phyloP scores from a whole-genome alignment of 805 yeast genomes.

The Kazachstania africana region DNA sequence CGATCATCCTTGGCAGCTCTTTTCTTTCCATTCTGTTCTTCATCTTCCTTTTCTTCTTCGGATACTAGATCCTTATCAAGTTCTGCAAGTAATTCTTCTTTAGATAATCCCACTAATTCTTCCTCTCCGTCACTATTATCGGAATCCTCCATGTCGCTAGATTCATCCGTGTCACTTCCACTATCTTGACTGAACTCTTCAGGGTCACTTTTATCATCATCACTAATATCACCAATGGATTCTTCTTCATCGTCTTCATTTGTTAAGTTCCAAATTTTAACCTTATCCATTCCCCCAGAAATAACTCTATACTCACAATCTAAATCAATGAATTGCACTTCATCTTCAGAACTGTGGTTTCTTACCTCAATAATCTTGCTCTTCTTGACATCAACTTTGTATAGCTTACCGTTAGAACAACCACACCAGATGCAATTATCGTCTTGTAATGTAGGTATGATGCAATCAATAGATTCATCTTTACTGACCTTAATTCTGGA shows the following conservation, averaged over 20 bases:
- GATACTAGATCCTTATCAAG: conserved; percentile 18
- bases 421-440: conserved; percentile 64
- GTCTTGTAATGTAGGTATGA: conserved; percentile 38
- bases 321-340: conserved; percentile 62
- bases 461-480: conserved; percentile 63
- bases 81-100: conserved; percentile 24
- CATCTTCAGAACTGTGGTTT: conserved; percentile 59
- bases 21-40: conserved; percentile 1
- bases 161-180: conserved; percentile 6
- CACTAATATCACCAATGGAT: conserved; percentile 4
- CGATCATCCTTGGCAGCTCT: conserved; percentile 8
- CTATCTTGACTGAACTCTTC: conserved; percentile 8
- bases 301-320: conserved; percentile 73
- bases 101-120: conserved; percentile 15
- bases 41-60: conserved; percentile 3
- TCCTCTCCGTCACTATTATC: conserved; percentile 8
- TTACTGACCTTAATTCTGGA: conserved; percentile 58
- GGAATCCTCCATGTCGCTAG: conserved; percentile 15
- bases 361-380: conserved; percentile 58
- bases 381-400: conserved; percentile 50
- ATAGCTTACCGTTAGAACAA: conserved; percentile 61
- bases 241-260: conserved; percentile 18
- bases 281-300: conserved; percentile 71
- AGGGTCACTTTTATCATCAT: not conserved
- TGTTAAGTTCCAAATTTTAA: conserved; percentile 60